phyloP scores from a whole-genome alignment of 352 stramenopile species.

The Phytopythium montanum region DNA sequence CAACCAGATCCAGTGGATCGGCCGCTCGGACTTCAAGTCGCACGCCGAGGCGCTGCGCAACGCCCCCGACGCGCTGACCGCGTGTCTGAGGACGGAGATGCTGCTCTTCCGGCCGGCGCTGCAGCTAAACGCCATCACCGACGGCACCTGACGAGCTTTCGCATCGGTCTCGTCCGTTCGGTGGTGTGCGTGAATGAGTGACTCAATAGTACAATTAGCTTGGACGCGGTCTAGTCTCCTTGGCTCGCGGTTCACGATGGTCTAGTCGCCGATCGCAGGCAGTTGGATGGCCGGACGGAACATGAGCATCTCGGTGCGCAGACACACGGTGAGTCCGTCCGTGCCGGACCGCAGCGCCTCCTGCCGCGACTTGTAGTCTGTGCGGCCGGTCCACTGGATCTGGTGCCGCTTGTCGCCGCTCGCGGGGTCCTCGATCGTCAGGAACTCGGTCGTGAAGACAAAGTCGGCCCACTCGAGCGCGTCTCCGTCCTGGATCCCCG shows the following conservation, averaged over 20 bases:
- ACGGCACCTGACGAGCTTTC: too few species aligned
- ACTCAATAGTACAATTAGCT: too few species aligned
- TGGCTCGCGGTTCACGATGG: too few species aligned
- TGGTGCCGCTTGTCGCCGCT: conserved; percentile 32
- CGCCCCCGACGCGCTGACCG: conserved; percentile 34
- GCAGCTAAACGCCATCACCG: background rate
- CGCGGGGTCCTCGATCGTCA: conserved; percentile 25
- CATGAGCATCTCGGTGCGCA: conserved; percentile 13
- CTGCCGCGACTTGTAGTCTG: conserved; percentile 37
- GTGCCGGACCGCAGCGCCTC: conserved; percentile 37
- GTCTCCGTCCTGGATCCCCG: conserved; percentile 13
- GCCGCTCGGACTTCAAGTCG: conserved; percentile 42
- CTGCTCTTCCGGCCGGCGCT: background rate
- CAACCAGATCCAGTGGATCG: conserved; percentile 45
- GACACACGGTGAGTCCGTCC: conserved; percentile 33
- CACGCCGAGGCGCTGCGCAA: conserved; percentile 40
- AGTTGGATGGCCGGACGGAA: background rate
- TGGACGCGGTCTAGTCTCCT: too few species aligned
- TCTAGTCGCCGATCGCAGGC: too few species aligned
- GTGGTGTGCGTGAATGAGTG: too few species aligned
- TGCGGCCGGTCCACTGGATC: conserved; percentile 43
- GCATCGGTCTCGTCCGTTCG: too few species aligned
- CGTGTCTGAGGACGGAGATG: conserved; percentile 19
- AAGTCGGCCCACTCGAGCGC: conserved; percentile 40
- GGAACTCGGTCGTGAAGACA: conserved; percentile 41